Base-by-base conservation (phyloP, 2,329 filamentous ascomycete species). In the Colletotrichum limetticola region DNA sequence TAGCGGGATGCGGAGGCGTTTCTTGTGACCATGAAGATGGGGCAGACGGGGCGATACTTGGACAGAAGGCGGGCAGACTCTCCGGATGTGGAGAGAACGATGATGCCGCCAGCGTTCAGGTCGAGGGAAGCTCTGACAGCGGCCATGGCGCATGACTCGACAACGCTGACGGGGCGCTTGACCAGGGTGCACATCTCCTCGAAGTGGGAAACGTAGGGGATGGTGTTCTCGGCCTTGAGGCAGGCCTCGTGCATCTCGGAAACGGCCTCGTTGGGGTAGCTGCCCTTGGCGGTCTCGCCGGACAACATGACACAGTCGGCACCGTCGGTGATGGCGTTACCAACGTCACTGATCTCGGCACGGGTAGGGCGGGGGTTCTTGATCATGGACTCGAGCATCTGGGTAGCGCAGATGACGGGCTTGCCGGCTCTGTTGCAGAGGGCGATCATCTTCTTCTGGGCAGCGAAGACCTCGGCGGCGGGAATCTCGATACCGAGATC, bases 321-420 rank as follows among this genome's bases (percentile, higher is more conserved):
- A 80, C 97, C 97, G 82, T 99, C 97, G 65, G 97, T 94, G 77
- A 99, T 95, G 77, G 97, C 97, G 85, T 99, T 99, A 79, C 97
- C 97, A 75, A 99, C 97, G 82, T 99, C 97, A 82, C 94, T 97
- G 83, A 99, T 97, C 89, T 99, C 97, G 76, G 97, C 97, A 86
- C 97, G 95, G 76, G 97, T 99, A 64, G 97, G 97, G 76, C 97
- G 94, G 78, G 97, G 97, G 90, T 99, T 99, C 91, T 98, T 98
- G 85, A 98, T 99, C 97, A 99, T 99, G 76, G 95, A 98, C 91
- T 99, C 97, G 78, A 99, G 91, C 97, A 99, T 99, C 89, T 99
- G 97, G 53, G 97, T 99, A 74, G 97, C 97, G 86, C 96, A 98
- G 84, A 99, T 98, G 84, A 96, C 95, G 78, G 97, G 97, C 91